Evolutionary conservation across 305 asterid genomes (phyloP).

Genomic region (Fraxinus angustifolia): DNA sequence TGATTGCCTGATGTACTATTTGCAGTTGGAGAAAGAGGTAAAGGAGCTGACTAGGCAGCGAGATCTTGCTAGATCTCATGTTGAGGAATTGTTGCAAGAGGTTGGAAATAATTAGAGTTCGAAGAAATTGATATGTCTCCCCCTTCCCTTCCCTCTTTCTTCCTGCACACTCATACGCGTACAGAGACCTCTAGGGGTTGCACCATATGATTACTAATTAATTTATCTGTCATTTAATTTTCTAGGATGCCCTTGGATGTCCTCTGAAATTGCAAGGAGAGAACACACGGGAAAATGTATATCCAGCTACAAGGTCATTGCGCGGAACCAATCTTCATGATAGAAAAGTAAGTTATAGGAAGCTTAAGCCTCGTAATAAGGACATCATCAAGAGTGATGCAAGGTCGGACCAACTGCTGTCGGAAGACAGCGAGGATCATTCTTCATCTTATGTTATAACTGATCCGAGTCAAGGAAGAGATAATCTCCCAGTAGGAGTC

Average conservation of each 20-base stretch:
- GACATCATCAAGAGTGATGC: conserved; percentile 36
- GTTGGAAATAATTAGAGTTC: conserved; percentile 32
- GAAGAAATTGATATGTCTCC: conserved; percentile 3
- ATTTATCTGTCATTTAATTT: neutral
- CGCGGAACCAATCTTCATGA: neutral
- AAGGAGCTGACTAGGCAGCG: conserved; percentile 63
- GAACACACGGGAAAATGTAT: neutral
- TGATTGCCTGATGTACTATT: conserved; percentile 25
- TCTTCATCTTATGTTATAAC: conserved; percentile 36
- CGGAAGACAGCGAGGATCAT: conserved; percentile 35
- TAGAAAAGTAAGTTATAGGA: neutral
- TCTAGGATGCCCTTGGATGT: neutral
- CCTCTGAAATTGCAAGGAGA: neutral
- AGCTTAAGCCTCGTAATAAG: conserved; percentile 27
- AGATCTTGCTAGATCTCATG: conserved; percentile 59
- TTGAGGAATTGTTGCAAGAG: conserved; percentile 47
- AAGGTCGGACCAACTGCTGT: conserved; percentile 22
- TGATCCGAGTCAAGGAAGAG: conserved; percentile 30
- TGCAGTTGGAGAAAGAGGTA: conserved; percentile 89
- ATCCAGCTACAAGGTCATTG: neutral
- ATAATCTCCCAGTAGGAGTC: conserved; percentile 19
- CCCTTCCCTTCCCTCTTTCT: neutral
- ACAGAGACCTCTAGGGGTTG: neutral
- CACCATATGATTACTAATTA: neutral
- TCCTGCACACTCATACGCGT: neutral